A percentile compares a stretch with the other conserved stretches of the same genome.
phyloP scores from a whole-genome alignment of 2,329 filamentous ascomycete genomes.

The Diplodia intermedia region DNA sequence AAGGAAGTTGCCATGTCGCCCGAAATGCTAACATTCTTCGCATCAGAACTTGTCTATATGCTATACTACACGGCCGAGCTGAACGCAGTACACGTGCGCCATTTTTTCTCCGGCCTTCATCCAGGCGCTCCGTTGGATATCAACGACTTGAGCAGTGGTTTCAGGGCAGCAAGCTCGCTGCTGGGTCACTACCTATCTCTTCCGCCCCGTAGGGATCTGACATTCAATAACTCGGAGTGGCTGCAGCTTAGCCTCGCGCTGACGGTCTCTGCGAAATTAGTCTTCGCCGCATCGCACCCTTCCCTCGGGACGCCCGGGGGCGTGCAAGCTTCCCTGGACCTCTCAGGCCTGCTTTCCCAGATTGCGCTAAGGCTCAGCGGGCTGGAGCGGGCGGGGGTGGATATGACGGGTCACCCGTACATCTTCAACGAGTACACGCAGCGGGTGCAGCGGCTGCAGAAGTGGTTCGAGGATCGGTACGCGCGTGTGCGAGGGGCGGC shows the following conservation, averaged over 20 bases:
- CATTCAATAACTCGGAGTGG: slow-evolving; percentile 51
- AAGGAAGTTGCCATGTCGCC: not conserved
- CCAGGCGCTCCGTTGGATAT: not conserved
- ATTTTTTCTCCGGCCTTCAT: not conserved
- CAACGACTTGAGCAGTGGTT: not conserved
- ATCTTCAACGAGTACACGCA: slow-evolving; percentile 42
- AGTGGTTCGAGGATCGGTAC: slow-evolving; percentile 39
- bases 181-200: slow-evolving; percentile 46
- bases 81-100: slow-evolving; percentile 7
- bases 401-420: slow-evolving; percentile 39
- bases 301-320: slow-evolving; percentile 38
- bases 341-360: slow-evolving; percentile 36
- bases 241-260: slow-evolving; percentile 45
- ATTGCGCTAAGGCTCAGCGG: slow-evolving; percentile 38
- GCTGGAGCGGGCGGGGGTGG: slow-evolving; percentile 39
- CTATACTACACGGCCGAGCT: slow-evolving; percentile 4
- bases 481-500: not conserved
- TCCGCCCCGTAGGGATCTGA: slow-evolving; percentile 45
- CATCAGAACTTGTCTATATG: slow-evolving; percentile 50
- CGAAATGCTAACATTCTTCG: slow-evolving; percentile 44
- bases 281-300: slow-evolving; percentile 40
- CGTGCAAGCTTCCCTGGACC: slow-evolving; percentile 40
- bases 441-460: slow-evolving; percentile 41
- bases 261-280: slow-evolving; percentile 43
- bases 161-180: not conserved